Evolutionary conservation across 768 basidiomycete genomes (phyloP), one percentile per base, ranked within the genome.

Genomic region (Boletus patriciae): DNA sequence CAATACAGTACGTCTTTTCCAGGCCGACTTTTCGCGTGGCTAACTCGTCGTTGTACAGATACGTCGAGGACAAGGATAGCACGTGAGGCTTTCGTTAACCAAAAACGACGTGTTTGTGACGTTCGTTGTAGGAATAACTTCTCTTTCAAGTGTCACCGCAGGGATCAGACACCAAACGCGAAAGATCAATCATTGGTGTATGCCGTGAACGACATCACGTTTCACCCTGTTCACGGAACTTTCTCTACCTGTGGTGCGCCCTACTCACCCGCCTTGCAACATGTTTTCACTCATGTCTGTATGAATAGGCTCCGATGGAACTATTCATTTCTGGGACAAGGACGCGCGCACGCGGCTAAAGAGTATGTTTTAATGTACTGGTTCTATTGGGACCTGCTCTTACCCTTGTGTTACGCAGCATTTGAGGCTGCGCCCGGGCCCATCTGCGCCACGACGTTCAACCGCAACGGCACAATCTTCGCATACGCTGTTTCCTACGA

Each of bases 261-360:
- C 52, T 62, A 50, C 50, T 67, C 67, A 60, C 43, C 38, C 19
- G 50, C 51, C 36, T 12, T 46, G 25, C 56, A 70, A 47, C 55
- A 64, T 70, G 65, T 67, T 58, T 31, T 56, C 40, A 23, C 50
- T 58, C 46, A 57, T 44, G 44, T 29, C 13, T 45, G 5, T 37
- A 51, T 61, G 46, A 54, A 59, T 50, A 89, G 88, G 89, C 11
- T 81, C 88, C 42, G 92, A 94, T 62, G 92, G 92, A 19, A 88
- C 88, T 3, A 86, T 94, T 69, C 89, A 92, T 79, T 92, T 90
- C 72, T 96, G 94, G 94, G 94, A 97, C 74, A 94, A 94, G 74
- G 90, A 95, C 63, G 86, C 90, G 9, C 87, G 94, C 55, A 93
- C 90, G 8, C 87, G 95, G 40, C 81, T 98, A 76, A 97, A 95